Percentiles rank a stretch among this genome's conserved stretches.
These are phyloP conservation scores for Fraxinus greggii DNA, from an alignment of 305 asterid species.

Conservation along the genomic window DNA sequence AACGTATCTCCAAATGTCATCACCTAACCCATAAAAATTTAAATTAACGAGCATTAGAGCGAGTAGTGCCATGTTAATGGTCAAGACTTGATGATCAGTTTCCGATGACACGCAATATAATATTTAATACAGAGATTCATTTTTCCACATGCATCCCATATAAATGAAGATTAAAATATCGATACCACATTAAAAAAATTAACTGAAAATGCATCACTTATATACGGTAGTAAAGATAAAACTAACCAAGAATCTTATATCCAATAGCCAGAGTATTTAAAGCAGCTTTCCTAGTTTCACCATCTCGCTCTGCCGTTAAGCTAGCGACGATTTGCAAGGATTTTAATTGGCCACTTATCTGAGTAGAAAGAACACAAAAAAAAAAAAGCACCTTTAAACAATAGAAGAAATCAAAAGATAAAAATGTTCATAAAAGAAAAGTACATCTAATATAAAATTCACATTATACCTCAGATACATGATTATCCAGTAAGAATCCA, in stretches of 20 bases:
- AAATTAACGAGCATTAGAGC: neutral
- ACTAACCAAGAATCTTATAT: conserved; percentile 90
- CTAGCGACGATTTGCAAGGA: conserved; percentile 97
- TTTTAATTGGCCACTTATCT: conserved; percentile 89
- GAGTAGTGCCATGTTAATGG: neutral
- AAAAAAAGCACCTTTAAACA: conserved; percentile 14
- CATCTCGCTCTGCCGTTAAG: conserved; percentile 96
- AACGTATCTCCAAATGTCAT: conserved; percentile 94
- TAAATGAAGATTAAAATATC: neutral
- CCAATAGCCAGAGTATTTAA: conserved; percentile 88
- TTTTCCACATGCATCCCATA: neutral
- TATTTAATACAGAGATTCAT: neutral
- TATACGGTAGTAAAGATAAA: conserved; percentile 13
- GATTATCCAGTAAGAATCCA: conserved; percentile 90
- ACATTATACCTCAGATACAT: conserved; percentile 70
- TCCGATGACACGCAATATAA: neutral
- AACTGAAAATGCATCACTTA: conserved; percentile 19
- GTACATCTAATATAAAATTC: neutral
- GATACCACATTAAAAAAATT: neutral
- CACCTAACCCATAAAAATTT: conserved; percentile 47
- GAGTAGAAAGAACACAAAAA: conserved; percentile 21
- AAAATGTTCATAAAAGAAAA: neutral
- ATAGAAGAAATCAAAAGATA: neutral
- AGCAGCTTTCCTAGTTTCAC: conserved; percentile 95
- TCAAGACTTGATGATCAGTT: neutral